phyloP scores from a whole-genome alignment of 179 eudicot species.

The Beta lomatogona region DNA sequence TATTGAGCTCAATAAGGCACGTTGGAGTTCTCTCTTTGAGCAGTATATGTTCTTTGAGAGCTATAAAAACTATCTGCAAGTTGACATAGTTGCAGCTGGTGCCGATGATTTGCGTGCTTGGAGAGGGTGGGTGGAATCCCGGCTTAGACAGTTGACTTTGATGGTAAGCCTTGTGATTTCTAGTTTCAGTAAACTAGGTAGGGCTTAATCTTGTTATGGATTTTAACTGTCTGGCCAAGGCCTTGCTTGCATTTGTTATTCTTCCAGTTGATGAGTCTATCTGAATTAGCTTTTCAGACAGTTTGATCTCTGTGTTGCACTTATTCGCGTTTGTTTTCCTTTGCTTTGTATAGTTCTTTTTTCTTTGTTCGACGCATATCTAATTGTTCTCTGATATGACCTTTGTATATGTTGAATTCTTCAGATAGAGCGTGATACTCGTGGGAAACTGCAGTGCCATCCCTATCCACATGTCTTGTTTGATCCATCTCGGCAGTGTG shows the following conservation, averaged over 20 bases:
- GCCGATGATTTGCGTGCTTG: constrained; percentile 80
- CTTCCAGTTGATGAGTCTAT: background rate
- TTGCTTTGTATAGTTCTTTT: background rate
- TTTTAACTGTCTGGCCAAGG: background rate
- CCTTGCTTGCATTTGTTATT: background rate
- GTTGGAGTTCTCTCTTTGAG: constrained; percentile 68
- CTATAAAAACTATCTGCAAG: constrained; percentile 86
- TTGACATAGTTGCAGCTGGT: constrained; percentile 76
- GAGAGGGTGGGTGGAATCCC: constrained; percentile 99
- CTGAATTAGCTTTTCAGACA: background rate
- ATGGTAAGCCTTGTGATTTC: constrained; percentile 47
- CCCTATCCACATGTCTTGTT: constrained; percentile 66
- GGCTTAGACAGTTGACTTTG: constrained; percentile 79
- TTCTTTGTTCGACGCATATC: background rate
- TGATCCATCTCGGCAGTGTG: constrained; percentile 58
- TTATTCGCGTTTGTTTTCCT: background rate
- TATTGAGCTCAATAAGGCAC: constrained; percentile 64
- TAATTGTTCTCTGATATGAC: background rate
- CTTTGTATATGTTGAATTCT: background rate
- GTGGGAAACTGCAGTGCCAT: constrained; percentile 82
- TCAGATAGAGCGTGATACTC: constrained; percentile 87
- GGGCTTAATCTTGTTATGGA: background rate
- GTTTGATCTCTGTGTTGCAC: background rate
- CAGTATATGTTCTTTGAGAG: constrained; percentile 70
- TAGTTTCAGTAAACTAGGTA: background rate